These are phyloP conservation scores for Arthrobotrys entomopaga DNA, from an alignment of 2,329 filamentous ascomycete species.

Conservation along the genomic window DNA sequence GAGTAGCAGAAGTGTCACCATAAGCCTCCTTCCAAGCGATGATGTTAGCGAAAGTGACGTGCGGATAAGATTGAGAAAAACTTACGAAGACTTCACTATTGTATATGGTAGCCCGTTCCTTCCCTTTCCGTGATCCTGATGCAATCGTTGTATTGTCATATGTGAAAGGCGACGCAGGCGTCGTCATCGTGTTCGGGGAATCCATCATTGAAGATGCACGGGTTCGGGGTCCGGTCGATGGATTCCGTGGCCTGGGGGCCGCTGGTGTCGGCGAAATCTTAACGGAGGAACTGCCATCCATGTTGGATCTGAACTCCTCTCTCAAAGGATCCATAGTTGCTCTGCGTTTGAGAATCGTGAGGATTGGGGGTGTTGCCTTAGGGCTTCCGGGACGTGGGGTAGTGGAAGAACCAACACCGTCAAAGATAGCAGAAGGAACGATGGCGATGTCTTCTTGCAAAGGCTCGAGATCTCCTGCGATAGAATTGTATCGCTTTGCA, in stretches of 20 bases:
- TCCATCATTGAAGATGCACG: conserved; percentile 35
- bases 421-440: conserved; percentile 25
- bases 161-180: conserved; percentile 28
- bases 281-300: conserved; percentile 24
- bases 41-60: conserved; percentile 3
- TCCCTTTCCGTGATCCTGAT: conserved; percentile 49
- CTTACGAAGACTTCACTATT: conserved; percentile 55
- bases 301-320: conserved; percentile 34
- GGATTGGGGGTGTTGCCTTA: conserved; percentile 46
- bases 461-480: conserved; percentile 37
- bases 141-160: conserved; percentile 27
- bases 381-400: conserved; percentile 47
- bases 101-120: conserved; percentile 41
- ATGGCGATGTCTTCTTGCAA: conserved; percentile 31
- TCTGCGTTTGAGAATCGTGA: conserved; percentile 51
- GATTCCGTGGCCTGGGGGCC: conserved; percentile 26
- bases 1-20: conserved; percentile 64
- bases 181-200: conserved; percentile 35
- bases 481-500: conserved; percentile 21
- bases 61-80: background rate
- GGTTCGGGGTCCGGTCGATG: conserved; percentile 17
- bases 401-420: conserved; percentile 26
- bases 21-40: conserved; percentile 56
- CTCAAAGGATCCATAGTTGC: conserved; percentile 46
- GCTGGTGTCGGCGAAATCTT: conserved; percentile 17